Conservation (phyloP, 441 rosid species). For the Adansonia grandidieri region DNA sequence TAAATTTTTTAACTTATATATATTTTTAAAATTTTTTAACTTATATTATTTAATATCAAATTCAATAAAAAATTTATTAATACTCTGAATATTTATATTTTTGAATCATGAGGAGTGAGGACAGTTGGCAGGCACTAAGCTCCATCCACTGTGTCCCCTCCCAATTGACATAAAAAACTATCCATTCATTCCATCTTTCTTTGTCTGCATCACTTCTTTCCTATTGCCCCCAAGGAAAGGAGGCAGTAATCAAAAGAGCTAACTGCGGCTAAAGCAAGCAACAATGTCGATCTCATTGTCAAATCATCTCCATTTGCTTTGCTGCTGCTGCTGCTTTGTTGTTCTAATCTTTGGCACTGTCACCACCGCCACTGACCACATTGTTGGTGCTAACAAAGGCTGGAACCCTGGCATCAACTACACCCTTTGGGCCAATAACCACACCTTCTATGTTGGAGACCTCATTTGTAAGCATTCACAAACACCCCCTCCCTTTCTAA, state of each 20-base stretch:
- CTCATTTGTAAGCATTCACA: conserved; percentile 47
- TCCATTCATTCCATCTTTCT: too few relatives aligned
- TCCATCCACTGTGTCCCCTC: too few relatives aligned
- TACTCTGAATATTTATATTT: too few relatives aligned
- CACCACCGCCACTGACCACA: conserved; percentile 72
- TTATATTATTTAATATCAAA: too few relatives aligned
- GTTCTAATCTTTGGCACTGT: conserved; percentile 38
- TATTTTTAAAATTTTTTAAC: too few relatives aligned
- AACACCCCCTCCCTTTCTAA: conserved; percentile 27
- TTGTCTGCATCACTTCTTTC: neutral
- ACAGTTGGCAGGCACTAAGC: too few relatives aligned
- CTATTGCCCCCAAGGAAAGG: neutral
- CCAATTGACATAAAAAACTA: too few relatives aligned
- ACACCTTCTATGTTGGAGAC: conserved; percentile 69
- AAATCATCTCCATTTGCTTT: neutral
- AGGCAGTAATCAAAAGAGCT: neutral
- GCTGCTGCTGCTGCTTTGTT: conserved; percentile 28
- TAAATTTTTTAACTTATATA: too few relatives aligned
- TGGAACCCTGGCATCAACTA: conserved; percentile 82
- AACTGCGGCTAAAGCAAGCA: neutral
- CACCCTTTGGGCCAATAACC: conserved; percentile 73
- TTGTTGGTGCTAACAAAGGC: conserved; percentile 81
- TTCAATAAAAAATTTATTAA: too few relatives aligned
- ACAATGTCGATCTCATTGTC: conserved; percentile 18
- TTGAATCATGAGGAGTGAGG: too few relatives aligned